Base-by-base conservation (phyloP, 176 grass and related monocot genomes). In the Calamus simplicifolius region DNA sequence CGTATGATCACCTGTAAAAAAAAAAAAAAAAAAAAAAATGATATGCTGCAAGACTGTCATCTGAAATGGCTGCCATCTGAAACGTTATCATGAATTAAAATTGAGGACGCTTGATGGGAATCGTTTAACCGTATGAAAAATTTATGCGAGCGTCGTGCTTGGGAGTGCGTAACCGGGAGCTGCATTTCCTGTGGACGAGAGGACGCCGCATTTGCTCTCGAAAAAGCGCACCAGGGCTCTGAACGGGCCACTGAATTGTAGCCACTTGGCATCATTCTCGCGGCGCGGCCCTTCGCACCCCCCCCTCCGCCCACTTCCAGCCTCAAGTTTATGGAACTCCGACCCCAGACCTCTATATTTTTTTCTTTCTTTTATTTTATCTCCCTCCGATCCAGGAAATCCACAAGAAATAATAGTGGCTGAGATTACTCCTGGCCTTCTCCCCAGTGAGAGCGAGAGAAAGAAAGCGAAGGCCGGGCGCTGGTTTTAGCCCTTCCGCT, bases 321-420 rank as follows among this genome's bases (percentile, higher is more conserved):
- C 64, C 64, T 55, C 64, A 67, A 67, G 30, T 55, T 43, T 3
- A 13, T 43, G 12, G 12, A 43, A 13, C 35, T 10, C 1, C 35
- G 1, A 6, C 31, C 31, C 8, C 6, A 7, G 8, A 3, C 35
- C 8, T 43, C 2, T 0, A 35, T 35, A 8, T 35, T 43, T 18
- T 64, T 61, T 13, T 21, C 5, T 27, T n/a, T 49, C 19, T 38
- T 16, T 10, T 19, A 14, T 48, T 48, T 59, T 59, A 17, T 59
- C 43, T 19, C 10, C 12, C 31, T 29, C 17, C 29, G 64, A 72
- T 30, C 50, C 79, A 38, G 69, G 71, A 82, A 87, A 87, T 52
- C 91, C 91, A 90, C 91, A 82, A 85, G 76, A 85, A 89, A 90
- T 82, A 66, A 68, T 89, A 85, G 87, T 92, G 87, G 93, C 93